Conservation (phyloP, 2,329 filamentous ascomycete genomes). For the Fusarium longipes region DNA sequence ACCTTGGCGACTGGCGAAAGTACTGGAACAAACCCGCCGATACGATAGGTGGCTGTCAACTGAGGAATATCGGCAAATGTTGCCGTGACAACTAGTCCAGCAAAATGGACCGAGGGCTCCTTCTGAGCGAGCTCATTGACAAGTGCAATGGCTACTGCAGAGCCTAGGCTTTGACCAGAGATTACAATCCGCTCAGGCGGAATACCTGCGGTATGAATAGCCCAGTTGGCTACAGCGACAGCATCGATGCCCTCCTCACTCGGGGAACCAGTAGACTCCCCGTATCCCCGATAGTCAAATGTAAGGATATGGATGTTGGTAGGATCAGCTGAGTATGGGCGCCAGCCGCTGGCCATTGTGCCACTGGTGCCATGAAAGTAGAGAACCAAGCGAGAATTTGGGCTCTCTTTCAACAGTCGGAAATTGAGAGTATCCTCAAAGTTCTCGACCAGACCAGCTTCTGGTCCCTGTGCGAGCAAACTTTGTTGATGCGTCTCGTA, state of each 20-base stretch:
- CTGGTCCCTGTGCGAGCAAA: conserved; percentile 46
- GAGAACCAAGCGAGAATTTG: conserved; percentile 57
- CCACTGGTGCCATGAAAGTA: conserved; percentile 68
- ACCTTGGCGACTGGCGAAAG: conserved; percentile 61
- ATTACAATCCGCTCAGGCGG: conserved; percentile 67
- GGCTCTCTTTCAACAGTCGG: conserved; percentile 58
- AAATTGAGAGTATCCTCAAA: conserved; percentile 51
- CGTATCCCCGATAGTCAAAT: conserved; percentile 73
- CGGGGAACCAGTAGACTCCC: conserved; percentile 62
- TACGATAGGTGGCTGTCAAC: conserved; percentile 62
- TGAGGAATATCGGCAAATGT: conserved; percentile 61
- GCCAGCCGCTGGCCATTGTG: conserved; percentile 65
- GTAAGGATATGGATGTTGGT: conserved; percentile 66
- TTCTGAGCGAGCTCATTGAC: conserved; percentile 47
- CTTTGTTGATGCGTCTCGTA: conserved; percentile 58
- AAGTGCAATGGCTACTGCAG: conserved; percentile 50
- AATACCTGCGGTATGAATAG: conserved; percentile 61
- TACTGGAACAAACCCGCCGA: conserved; percentile 51
- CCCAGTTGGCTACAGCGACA: conserved; percentile 64
- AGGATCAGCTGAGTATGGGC: conserved; percentile 62
- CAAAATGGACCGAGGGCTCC: conserved; percentile 49
- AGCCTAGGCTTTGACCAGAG: conserved; percentile 70
- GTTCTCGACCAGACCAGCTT: conserved; percentile 4
- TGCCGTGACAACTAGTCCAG: conserved; percentile 61
- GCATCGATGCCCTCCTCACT: conserved; percentile 69